phyloP scores from a whole-genome alignment of 192 early-diverging fungal species.

The Powellomyces hirtus region DNA sequence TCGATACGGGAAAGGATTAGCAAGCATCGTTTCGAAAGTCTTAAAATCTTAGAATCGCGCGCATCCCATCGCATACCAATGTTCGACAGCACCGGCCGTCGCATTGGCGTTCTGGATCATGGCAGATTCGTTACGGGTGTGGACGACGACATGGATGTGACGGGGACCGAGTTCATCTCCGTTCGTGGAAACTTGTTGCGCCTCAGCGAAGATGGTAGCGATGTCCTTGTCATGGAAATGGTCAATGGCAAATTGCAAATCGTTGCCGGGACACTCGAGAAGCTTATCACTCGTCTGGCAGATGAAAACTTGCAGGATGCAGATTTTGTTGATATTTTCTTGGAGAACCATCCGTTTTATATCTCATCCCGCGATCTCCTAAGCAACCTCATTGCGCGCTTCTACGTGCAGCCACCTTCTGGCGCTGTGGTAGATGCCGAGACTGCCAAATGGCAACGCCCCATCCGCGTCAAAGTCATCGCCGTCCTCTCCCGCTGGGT shows the following conservation, averaged over 20 bases:
- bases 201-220: slow-evolving; percentile 51
- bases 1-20: no score
- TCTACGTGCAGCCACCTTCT: slow-evolving; percentile 41
- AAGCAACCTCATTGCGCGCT: slow-evolving; percentile 56
- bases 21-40: neutral
- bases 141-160: neutral
- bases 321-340: slow-evolving; percentile 66
- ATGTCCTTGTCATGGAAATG: slow-evolving; percentile 63
- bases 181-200: slow-evolving; percentile 40
- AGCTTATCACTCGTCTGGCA: slow-evolving; percentile 59
- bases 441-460: neutral
- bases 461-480: slow-evolving; percentile 43
- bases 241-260: slow-evolving; percentile 50
- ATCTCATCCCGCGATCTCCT: slow-evolving; percentile 55
- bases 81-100: slow-evolving; percentile 30
- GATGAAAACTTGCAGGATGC: slow-evolving; percentile 63
- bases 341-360: slow-evolving; percentile 62
- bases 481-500: slow-evolving; percentile 64
- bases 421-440: neutral
- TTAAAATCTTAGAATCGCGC: neutral
- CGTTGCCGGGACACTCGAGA: slow-evolving; percentile 62
- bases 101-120: slow-evolving; percentile 34
- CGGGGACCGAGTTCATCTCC: slow-evolving; percentile 9
- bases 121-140: slow-evolving; percentile 23
- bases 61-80: slow-evolving; percentile 29